phyloP scores from a whole-genome alignment of 2,329 filamentous ascomycete genomes.

The Fusarium metavorans region DNA sequence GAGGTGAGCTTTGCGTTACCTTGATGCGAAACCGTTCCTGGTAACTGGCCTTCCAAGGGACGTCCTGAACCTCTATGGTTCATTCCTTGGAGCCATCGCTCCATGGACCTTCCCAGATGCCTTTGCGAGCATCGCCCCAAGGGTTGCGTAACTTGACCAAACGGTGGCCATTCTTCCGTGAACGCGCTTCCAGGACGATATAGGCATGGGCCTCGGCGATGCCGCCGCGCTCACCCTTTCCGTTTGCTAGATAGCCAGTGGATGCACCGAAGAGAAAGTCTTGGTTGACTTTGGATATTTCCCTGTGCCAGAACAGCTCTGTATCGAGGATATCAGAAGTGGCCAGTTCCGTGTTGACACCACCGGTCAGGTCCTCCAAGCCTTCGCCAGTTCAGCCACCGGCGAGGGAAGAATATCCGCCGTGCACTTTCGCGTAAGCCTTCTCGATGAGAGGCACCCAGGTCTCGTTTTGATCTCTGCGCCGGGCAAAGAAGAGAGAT shows the following conservation, averaged over 20 bases:
- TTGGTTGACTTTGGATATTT: constrained; percentile 83
- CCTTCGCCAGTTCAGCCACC: constrained; percentile 78
- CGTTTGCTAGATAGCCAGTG: constrained; percentile 71
- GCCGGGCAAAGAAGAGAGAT: constrained; percentile 78
- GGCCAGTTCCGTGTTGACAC: constrained; percentile 76
- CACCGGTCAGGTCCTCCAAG: constrained; percentile 73
- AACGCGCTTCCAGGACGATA: constrained; percentile 69
- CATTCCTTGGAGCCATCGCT: constrained; percentile 72
- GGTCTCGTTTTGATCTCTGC: constrained; percentile 81
- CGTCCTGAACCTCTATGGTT: constrained; percentile 67
- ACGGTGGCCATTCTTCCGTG: constrained; percentile 63
- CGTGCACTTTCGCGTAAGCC: constrained; percentile 86
- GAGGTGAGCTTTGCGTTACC: constrained; percentile 65
- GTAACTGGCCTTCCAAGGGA: constrained; percentile 72
- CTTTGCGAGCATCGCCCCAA: constrained; percentile 69
- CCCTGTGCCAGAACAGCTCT: constrained; percentile 85
- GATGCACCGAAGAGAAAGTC: constrained; percentile 83
- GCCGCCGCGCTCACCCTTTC: constrained; percentile 70
- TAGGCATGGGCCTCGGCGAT: constrained; percentile 71
- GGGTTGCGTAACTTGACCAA: constrained; percentile 70
- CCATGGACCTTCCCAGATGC: constrained; percentile 71
- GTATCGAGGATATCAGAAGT: constrained; percentile 80
- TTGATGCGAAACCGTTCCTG: constrained; percentile 72
- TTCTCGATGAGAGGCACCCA: constrained; percentile 87
- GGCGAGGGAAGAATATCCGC: constrained; percentile 77